A percentile compares a stretch with the other conserved stretches of the same genome.
Conservation (phyloP, 2,329 filamentous ascomycete genomes). For the Bimuria novae-zelandiae region DNA sequence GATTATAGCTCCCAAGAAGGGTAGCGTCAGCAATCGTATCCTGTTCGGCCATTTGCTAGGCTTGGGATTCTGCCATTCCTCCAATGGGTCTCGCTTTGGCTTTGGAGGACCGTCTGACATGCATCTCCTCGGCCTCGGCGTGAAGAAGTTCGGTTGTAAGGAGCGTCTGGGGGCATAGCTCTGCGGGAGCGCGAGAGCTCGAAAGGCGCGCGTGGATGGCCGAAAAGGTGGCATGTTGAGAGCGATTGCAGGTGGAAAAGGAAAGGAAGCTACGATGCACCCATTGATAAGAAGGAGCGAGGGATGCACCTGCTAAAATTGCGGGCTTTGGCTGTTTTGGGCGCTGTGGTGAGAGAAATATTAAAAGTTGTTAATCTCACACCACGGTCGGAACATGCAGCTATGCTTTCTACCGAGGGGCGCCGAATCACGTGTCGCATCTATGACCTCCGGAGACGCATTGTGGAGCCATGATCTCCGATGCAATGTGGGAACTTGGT, state of each 20-base stretch:
- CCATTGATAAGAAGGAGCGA: conserved; percentile 15
- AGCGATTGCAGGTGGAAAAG: conserved; percentile 18
- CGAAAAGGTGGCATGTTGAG: conserved; percentile 36
- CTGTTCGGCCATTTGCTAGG: conserved; percentile 47
- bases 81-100: conserved; percentile 35
- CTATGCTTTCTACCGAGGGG: conserved; percentile 9
- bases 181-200: conserved; percentile 34
- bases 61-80: conserved; percentile 41
- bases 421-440: conserved; percentile 6
- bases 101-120: conserved; percentile 26
- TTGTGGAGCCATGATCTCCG: too few species aligned
- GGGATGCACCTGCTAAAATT: neutral
- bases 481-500: too few species aligned
- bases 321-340: conserved; percentile 13
- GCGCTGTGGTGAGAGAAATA: conserved; percentile 11
- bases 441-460: too few species aligned
- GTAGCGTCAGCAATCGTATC: conserved; percentile 53
- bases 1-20: conserved; percentile 58
- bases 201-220: conserved; percentile 28
- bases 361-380: conserved; percentile 28
- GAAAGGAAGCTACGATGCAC: conserved; percentile 17
- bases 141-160: conserved; percentile 24
- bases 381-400: conserved; percentile 35
- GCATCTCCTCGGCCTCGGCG: conserved; percentile 21
- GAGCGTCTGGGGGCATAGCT: conserved; percentile 29